A percentile compares a stretch with the other conserved stretches of the same genome.
phyloP scores from a whole-genome alignment of 2,329 filamentous ascomycete species.

The Nectriaceae sp. region DNA sequence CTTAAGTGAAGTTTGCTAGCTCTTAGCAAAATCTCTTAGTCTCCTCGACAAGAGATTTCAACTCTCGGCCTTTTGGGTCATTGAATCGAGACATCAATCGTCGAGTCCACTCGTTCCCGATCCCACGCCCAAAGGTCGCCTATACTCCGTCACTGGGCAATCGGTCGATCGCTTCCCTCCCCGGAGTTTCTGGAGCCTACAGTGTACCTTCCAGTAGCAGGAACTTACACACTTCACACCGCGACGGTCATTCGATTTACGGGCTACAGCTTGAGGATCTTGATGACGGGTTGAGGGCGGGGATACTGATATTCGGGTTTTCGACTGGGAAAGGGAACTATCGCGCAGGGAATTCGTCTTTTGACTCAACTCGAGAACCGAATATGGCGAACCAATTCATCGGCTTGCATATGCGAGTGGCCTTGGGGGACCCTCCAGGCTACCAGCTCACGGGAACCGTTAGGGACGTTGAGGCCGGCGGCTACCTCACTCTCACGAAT shows the following conservation, averaged over 20 bases:
- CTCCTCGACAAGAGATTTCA: neutral
- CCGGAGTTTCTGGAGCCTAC: neutral
- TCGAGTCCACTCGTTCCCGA: neutral
- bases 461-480: conserved; percentile 65
- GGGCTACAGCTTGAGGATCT: conserved; percentile 11
- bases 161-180: neutral
- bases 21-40: neutral
- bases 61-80: conserved; percentile 4
- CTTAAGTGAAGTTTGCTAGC: conserved; percentile 1
- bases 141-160: neutral
- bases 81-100: neutral
- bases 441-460: conserved; percentile 71
- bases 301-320: conserved; percentile 14
- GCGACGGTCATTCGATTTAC: conserved; percentile 1
- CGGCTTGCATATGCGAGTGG: conserved; percentile 75
- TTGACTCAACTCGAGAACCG: neutral
- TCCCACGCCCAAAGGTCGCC: neutral
- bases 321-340: conserved; percentile 9
- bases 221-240: neutral
- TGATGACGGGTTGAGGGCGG: conserved; percentile 23
- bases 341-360: conserved; percentile 1
- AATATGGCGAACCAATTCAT: conserved; percentile 65
- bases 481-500: conserved; percentile 70
- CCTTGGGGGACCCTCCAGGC: conserved; percentile 65
- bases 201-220: neutral